Base-by-base conservation (phyloP, 2,329 filamentous ascomycete species). In the Xylaria arbuscula region DNA sequence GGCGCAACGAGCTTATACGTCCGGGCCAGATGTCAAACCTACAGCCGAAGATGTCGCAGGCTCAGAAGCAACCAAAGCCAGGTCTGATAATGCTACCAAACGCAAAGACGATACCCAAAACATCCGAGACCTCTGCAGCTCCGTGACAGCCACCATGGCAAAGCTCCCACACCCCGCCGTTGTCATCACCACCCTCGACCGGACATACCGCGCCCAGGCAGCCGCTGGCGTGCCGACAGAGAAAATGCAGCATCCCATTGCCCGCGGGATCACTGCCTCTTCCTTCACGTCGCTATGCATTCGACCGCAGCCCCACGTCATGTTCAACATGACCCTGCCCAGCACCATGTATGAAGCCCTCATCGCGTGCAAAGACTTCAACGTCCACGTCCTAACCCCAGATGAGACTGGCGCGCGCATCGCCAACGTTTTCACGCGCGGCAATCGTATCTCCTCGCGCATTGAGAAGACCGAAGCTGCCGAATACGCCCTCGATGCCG, bases 241-340 rank as follows among this genome's bases (percentile, higher is more conserved):
- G 11, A 38, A 67, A 6, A 53, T 69, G 45, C 64, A 70, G 70
- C 75, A 38, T 24, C 77, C 68, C 62, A 73, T 48, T 75, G 83
- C 76, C 6, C 81, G 83, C 38, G 87, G 83, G 56, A 87, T 89
- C 83, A 89, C 87, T 38, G 86, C 88, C 81, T 89, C 87, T 7
- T 88, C 86, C 1, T 84, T 89, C 70, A 87, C 87, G 2, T 88
- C 86, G 0, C 78, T 89, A 32, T 83, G 85, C 17, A 80, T 89
- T 19, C 72, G 75, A n/a, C 86, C 87, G 0, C 81, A 78, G 32
- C 86, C 87, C 0, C 79, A 86, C 11, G 78, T 89, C 7, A 84
- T 83, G 0, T 89, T 89, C 80, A 89, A 89, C 78, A 81, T 89
- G 57, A 82, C 83, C 28, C 81, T 84, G 34, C 87, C 87, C 22